A percentile compares a stretch with the other conserved stretches of the same genome.
These are phyloP conservation scores for Cyclotella distinguenda DNA, from an alignment of 108 stramenopile genomes.

Conservation along the genomic window DNA sequence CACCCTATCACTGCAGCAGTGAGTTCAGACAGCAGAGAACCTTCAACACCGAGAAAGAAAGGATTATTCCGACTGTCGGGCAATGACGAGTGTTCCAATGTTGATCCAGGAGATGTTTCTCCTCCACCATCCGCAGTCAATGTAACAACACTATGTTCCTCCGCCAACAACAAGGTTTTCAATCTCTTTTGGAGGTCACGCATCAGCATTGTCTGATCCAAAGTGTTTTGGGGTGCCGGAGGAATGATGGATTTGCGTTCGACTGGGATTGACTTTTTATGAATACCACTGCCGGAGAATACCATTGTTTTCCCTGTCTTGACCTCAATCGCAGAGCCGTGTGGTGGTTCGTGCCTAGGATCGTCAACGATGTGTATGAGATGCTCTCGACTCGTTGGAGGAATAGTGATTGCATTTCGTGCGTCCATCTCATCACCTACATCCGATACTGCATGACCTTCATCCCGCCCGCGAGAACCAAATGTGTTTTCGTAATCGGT, in stretches of 20 bases:
- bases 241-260: neutral
- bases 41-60: slow-evolving; percentile 29
- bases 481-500: slow-evolving; percentile 17
- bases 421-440: neutral
- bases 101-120: neutral
- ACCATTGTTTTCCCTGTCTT: slow-evolving; percentile 34
- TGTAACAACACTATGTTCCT: slow-evolving; percentile 31
- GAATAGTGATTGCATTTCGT: neutral
- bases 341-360: neutral
- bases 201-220: slow-evolving; percentile 21
- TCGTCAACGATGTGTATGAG: neutral
- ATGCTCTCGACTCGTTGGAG: neutral
- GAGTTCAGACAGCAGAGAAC: slow-evolving; percentile 32
- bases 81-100: neutral
- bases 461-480: neutral
- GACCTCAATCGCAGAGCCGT: neutral
- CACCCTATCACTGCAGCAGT: slow-evolving; percentile 8
- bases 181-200: slow-evolving; percentile 37
- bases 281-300: slow-evolving; percentile 35
- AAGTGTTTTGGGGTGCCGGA: neutral
- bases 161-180: slow-evolving; percentile 26
- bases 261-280: slow-evolving; percentile 3
- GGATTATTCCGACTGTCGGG: neutral
- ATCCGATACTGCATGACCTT: neutral
- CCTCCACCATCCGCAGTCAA: neutral